phyloP scores from a whole-genome alignment of 139 green algal species.

The Mesostigma viride region DNA sequence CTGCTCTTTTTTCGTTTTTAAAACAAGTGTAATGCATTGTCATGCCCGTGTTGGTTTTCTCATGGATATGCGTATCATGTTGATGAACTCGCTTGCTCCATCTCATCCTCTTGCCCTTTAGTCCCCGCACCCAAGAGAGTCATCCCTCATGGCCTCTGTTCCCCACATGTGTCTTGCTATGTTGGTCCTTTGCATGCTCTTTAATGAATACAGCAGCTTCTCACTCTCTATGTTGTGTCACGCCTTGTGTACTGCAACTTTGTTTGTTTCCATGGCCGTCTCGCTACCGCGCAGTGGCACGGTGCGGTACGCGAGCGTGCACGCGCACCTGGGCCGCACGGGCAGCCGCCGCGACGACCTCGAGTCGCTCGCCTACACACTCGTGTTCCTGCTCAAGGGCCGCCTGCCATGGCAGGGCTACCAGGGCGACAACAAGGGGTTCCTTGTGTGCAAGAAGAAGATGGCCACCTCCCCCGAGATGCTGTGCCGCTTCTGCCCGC shows the following conservation, averaged over 20 bases:
- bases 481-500: conserved; percentile 89
- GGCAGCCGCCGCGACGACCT: conserved; percentile 87
- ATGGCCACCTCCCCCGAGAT: conserved; percentile 91
- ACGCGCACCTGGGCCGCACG: conserved; percentile 92
- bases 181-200: background rate
- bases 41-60: too few relatives aligned
- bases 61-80: too few relatives aligned
- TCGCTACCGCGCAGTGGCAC: conserved; percentile 70
- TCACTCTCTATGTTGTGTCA: too few relatives aligned
- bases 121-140: too few relatives aligned
- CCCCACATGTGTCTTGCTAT: too few relatives aligned
- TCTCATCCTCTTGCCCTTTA: too few relatives aligned
- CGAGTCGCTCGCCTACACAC: conserved; percentile 95
- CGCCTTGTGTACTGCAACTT: conserved; percentile 7
- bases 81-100: too few relatives aligned
- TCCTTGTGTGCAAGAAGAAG: conserved; percentile 99
- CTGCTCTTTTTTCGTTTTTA: too few relatives aligned
- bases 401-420: conserved; percentile 86
- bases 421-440: conserved; percentile 98
- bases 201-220: too few relatives aligned
- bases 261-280: conserved; percentile 1
- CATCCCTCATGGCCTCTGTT: too few relatives aligned
- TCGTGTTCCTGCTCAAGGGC: conserved; percentile 92
- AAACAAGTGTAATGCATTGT: too few relatives aligned
- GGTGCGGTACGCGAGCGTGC: conserved; percentile 92